Conservation (phyloP, 1,139 yeast species). For the Candida gigantensis region DNA sequence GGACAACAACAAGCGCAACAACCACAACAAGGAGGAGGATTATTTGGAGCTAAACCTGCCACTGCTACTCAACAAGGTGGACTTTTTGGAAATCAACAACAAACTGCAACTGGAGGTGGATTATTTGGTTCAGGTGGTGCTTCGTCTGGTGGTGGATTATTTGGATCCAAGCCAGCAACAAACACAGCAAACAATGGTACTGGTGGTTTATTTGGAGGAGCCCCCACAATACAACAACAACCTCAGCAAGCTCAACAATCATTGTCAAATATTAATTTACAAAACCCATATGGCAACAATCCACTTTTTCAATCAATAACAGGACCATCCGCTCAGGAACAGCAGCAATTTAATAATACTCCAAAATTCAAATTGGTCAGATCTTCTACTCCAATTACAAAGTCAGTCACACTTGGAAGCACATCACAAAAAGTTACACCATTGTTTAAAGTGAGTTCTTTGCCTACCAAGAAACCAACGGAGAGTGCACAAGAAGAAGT, state of each 20-base stretch:
- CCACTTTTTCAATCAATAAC: slow-evolving; percentile 57
- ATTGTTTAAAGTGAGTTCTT: slow-evolving; percentile 29
- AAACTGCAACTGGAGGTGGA: slow-evolving; percentile 20
- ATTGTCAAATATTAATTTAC: slow-evolving; percentile 49
- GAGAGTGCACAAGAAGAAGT: slow-evolving; percentile 19
- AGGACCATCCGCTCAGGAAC: slow-evolving; percentile 20
- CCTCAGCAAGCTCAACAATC: slow-evolving; percentile 28
- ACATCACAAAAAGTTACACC: slow-evolving; percentile 63
- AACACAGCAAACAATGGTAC: slow-evolving; percentile 14
- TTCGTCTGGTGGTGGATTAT: slow-evolving; percentile 26
- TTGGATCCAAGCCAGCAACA: slow-evolving; percentile 23
- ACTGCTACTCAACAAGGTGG: slow-evolving; percentile 21
- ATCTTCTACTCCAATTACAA: slow-evolving; percentile 44
- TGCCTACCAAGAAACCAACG: slow-evolving; percentile 16
- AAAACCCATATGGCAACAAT: slow-evolving; percentile 74
- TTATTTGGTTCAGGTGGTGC: slow-evolving; percentile 44
- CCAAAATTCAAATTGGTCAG: slow-evolving; percentile 58
- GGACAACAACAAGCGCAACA: slow-evolving; percentile 18
- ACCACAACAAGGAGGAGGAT: slow-evolving; percentile 15
- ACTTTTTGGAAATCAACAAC: slow-evolving; percentile 21
- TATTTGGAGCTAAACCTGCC: slow-evolving; percentile 20
- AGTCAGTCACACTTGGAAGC: slow-evolving; percentile 57
- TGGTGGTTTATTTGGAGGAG: slow-evolving; percentile 36
- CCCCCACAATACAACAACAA: slow-evolving; percentile 20
- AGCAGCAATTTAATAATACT: slow-evolving; percentile 13